phyloP scores from a whole-genome alignment of 148 eudicot genomes.

The Bassia scoparia region DNA sequence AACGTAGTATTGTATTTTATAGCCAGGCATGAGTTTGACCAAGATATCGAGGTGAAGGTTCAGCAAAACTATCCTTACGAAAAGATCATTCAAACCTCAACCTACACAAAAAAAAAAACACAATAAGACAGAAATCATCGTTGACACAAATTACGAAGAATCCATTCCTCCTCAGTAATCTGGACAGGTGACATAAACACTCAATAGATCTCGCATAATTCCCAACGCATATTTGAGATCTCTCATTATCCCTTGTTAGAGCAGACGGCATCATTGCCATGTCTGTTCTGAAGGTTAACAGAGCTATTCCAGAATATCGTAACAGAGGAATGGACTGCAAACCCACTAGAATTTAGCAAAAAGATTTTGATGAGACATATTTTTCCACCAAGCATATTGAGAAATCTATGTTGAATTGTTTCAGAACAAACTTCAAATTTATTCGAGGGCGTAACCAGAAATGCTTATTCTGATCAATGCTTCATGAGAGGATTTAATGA shows the following conservation, averaged over 20 bases:
- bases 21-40: not conserved
- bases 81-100: not conserved
- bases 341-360: constrained; percentile 6
- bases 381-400: not conserved
- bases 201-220: constrained; percentile 51
- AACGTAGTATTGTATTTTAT: too few relatives aligned
- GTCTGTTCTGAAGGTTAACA: constrained; percentile 51
- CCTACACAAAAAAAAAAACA: not conserved
- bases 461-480: constrained; percentile 55
- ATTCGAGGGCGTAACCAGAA: constrained; percentile 44
- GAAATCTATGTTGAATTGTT: not conserved
- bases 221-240: constrained; percentile 58
- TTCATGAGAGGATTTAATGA: constrained; percentile 70
- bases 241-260: constrained; percentile 65
- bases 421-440: constrained; percentile 50
- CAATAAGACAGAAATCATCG: not conserved
- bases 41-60: not conserved
- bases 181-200: constrained; percentile 67
- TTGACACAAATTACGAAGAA: constrained; percentile 49
- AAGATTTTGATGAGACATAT: constrained; percentile 4
- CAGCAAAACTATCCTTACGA: not conserved
- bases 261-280: constrained; percentile 70
- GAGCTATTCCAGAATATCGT: constrained; percentile 61
- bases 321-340: constrained; percentile 74
- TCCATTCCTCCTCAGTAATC: constrained; percentile 67